Percentiles rank a stretch among this genome's conserved stretches.
Conservation (phyloP, 345 rosid species). For the Brassica cretica region DNA sequence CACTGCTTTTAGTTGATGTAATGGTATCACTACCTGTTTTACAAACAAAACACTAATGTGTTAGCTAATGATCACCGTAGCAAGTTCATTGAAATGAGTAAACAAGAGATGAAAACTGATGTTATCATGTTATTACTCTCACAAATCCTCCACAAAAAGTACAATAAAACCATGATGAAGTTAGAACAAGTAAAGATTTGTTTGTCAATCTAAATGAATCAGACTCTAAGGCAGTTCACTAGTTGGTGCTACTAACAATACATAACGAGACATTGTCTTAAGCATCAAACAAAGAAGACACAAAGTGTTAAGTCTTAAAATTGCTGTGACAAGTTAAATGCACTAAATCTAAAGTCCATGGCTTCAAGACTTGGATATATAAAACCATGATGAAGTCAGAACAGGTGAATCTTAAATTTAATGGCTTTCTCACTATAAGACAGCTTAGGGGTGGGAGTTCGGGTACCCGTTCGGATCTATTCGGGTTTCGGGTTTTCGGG, state of each 20-base stretch:
- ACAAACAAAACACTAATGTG: conserved; percentile 11
- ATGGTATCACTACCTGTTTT: conserved; percentile 65
- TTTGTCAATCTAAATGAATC: background rate
- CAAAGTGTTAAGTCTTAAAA: background rate
- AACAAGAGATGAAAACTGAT: background rate
- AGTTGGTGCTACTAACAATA: background rate
- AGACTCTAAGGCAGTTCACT: background rate
- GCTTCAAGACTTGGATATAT: background rate
- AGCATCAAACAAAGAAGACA: background rate
- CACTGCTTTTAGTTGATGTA: conserved; percentile 63
- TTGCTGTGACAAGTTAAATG: background rate
- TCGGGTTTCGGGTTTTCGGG: too few species aligned
- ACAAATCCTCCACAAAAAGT: background rate
- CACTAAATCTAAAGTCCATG: background rate
- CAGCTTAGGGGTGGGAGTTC: background rate
- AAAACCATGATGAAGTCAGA: background rate
- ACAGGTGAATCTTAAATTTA: background rate
- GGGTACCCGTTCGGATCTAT: too few species aligned
- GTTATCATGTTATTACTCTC: background rate
- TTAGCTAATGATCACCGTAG: background rate
- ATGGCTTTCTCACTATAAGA: background rate
- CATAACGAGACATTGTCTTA: background rate
- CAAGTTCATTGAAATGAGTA: background rate
- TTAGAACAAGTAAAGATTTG: background rate
- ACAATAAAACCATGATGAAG: background rate